Conservation (phyloP, 768 basidiomycete genomes). For the Tylopilus balloui region DNA sequence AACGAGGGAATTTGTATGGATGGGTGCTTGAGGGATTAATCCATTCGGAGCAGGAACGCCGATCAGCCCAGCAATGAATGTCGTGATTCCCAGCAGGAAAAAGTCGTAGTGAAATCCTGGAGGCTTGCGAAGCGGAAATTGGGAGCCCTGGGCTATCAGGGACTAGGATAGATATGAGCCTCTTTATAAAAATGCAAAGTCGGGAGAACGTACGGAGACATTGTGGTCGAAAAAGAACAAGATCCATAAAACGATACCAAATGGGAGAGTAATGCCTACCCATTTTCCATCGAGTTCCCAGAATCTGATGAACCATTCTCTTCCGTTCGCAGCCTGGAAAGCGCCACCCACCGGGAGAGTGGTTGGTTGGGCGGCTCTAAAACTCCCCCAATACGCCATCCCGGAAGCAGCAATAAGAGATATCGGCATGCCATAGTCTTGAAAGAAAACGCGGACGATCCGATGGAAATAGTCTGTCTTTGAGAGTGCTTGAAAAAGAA, state of each 20-base stretch:
- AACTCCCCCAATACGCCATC: conserved; percentile 84
- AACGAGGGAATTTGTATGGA: conserved; percentile 82
- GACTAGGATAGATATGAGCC: conserved; percentile 45
- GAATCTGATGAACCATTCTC: conserved; percentile 82
- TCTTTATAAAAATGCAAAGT: not conserved
- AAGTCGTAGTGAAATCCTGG: conserved; percentile 87
- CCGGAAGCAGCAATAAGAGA: conserved; percentile 70
- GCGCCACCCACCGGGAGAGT: conserved; percentile 68
- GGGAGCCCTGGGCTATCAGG: conserved; percentile 85
- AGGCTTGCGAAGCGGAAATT: conserved; percentile 87
- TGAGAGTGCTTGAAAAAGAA: conserved; percentile 67
- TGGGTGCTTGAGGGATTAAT: conserved; percentile 82
- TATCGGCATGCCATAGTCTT: conserved; percentile 91
- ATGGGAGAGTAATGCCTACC: conserved; percentile 86
- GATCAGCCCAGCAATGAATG: conserved; percentile 82
- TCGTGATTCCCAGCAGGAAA: conserved; percentile 86
- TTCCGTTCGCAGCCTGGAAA: conserved; percentile 65
- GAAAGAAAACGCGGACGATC: conserved; percentile 67
- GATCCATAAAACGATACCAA: conserved; percentile 84
- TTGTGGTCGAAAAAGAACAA: conserved; percentile 96
- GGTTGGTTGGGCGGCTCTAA: conserved; percentile 52
- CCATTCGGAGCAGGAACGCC: conserved; percentile 87
- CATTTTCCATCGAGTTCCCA: conserved; percentile 88
- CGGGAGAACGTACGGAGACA: conserved; percentile 56
- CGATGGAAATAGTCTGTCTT: conserved; percentile 65